phyloP scores from a whole-genome alignment of 176 grass and related monocot species.

The Oryza rufipogon region DNA sequence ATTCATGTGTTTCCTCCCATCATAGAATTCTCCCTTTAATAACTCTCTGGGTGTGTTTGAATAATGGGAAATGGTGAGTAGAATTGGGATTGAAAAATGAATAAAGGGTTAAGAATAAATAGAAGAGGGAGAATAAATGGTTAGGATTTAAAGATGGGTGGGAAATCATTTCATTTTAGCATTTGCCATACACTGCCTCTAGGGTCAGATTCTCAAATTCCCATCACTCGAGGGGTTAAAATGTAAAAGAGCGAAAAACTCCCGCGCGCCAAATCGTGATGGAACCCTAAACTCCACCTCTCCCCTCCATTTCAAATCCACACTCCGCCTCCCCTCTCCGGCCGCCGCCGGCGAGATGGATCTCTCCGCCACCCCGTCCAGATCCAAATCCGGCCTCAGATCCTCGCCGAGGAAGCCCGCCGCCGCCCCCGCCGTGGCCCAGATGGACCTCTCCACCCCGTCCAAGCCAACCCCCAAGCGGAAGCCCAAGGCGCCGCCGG shows the following conservation, averaged over 20 bases:
- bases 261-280: slow-evolving; percentile 25
- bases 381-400: slow-evolving; percentile 30
- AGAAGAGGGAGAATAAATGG: too few relatives aligned
- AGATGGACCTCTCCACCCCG: slow-evolving; percentile 61
- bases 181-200: too few relatives aligned
- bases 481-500: slow-evolving; percentile 14
- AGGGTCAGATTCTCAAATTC: background rate
- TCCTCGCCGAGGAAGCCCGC: slow-evolving; percentile 39
- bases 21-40: too few relatives aligned
- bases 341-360: slow-evolving; percentile 55
- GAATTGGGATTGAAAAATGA: too few relatives aligned
- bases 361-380: slow-evolving; percentile 45
- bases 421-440: background rate
- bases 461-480: slow-evolving; percentile 50
- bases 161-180: too few relatives aligned
- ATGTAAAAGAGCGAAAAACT: slow-evolving; percentile 15
- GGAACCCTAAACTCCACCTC: slow-evolving; percentile 34
- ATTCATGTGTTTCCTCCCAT: too few relatives aligned
- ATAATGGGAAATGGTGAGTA: too few relatives aligned
- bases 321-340: background rate
- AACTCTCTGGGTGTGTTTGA: too few relatives aligned
- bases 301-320: slow-evolving; percentile 45
- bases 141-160: too few relatives aligned
- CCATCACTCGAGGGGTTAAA: background rate
- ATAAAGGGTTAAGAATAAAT: too few relatives aligned